Evolutionary conservation across 2,329 filamentous ascomycete genomes (phyloP).

Genomic region (Aspergillus phoenicis): DNA sequence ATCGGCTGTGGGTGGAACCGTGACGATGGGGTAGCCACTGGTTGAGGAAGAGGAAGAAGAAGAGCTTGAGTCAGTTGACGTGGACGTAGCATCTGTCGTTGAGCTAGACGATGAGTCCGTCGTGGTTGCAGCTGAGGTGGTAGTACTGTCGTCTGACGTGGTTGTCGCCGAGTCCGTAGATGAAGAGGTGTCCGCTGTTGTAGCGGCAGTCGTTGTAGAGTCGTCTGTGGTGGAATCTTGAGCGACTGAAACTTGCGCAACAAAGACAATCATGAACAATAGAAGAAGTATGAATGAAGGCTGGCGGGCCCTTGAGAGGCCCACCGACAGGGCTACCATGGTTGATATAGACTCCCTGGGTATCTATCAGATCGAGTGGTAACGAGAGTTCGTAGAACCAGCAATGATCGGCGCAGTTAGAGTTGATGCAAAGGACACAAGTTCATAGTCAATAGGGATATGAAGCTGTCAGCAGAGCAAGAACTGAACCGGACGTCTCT

Average conservation of each 20-base stretch:
- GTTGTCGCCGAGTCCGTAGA: conserved; percentile 22
- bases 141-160: conserved; percentile 23
- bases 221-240: conserved; percentile 12
- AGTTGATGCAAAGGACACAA: not conserved
- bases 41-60: conserved; percentile 36
- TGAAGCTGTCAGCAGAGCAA: not conserved
- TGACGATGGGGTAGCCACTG: conserved; percentile 64
- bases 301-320: conserved; percentile 18
- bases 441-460: not conserved
- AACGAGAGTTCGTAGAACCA: not conserved
- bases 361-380: not conserved
- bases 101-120: conserved; percentile 28
- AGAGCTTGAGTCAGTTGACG: conserved; percentile 28
- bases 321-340: conserved; percentile 19
- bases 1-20: conserved; percentile 77
- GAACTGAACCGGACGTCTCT: not conserved
- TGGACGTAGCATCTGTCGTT: conserved; percentile 28
- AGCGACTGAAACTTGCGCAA: conserved; percentile 22
- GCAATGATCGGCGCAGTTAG: not conserved
- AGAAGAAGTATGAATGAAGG: conserved; percentile 21
- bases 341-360: conserved; percentile 3
- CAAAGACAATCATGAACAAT: conserved; percentile 20
- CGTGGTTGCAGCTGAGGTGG: conserved; percentile 20
- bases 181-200: conserved; percentile 19
- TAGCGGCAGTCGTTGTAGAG: conserved; percentile 3